Percentiles rank a stretch among this genome's conserved stretches.
Evolutionary conservation across 208 protist species (phyloP).

Genomic region (Acanthamoeba polyphaga): DNA sequence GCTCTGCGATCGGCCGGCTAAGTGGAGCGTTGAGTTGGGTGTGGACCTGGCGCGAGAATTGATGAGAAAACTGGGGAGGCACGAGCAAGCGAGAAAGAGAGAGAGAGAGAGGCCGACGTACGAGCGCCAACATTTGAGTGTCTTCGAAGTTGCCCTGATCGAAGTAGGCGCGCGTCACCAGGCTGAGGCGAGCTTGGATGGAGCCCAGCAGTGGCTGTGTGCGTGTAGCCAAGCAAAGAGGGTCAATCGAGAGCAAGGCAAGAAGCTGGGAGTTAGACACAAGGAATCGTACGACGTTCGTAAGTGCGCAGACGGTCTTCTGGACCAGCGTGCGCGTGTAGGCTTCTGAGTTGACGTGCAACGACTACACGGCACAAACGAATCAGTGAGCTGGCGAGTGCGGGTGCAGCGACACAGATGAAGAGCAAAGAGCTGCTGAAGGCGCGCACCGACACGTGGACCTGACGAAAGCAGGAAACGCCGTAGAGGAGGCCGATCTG

Average conservation of each 20-base stretch:
- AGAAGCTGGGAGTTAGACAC: too few relatives aligned
- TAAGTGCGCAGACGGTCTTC: slow-evolving; percentile 55
- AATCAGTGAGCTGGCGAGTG: too few relatives aligned
- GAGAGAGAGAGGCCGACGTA: not conserved
- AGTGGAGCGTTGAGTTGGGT: slow-evolving; percentile 15
- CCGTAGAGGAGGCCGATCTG: slow-evolving; percentile 35
- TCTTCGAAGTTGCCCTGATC: slow-evolving; percentile 68
- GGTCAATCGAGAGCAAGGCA: not conserved
- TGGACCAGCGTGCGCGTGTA: slow-evolving; percentile 63
- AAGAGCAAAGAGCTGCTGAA: not conserved
- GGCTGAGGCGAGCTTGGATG: slow-evolving; percentile 14
- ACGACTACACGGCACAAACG: not conserved
- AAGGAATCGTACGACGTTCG: slow-evolving; percentile 30
- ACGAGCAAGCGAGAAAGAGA: too few relatives aligned
- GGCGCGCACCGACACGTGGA: slow-evolving; percentile 27
- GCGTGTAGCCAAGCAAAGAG: not conserved
- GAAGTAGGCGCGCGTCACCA: slow-evolving; percentile 62
- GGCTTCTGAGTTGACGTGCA: slow-evolving; percentile 33
- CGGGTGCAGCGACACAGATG: not conserved
- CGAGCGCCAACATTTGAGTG: slow-evolving; percentile 18
- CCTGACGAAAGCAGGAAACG: slow-evolving; percentile 59
- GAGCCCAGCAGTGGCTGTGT: slow-evolving; percentile 16
- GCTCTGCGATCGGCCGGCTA: not conserved
- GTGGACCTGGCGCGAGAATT: slow-evolving; percentile 3
- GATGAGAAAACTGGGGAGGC: not conserved